Evolutionary conservation across 2,329 filamentous ascomycete genomes (phyloP).

Genomic region (Knoxdaviesia capensis): DNA sequence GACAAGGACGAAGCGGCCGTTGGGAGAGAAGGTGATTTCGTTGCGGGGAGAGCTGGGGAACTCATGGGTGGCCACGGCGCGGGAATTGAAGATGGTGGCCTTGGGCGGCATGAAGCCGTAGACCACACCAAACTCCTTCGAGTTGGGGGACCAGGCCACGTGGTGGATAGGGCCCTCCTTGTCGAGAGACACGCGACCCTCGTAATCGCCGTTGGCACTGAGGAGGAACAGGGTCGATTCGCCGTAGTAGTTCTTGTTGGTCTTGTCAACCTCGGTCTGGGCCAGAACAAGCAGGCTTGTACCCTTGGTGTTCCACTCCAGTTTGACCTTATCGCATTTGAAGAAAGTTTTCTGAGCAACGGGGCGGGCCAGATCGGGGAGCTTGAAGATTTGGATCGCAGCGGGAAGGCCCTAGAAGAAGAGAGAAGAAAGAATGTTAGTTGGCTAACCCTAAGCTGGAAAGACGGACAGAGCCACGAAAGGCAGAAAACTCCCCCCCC

Average conservation of each 20-base stretch:
- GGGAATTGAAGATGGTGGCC: constrained; percentile 90
- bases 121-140: constrained; percentile 90
- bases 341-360: constrained; percentile 98
- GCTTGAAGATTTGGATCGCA: constrained; percentile 81
- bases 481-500: no score
- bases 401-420: constrained; percentile 66
- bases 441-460: not conserved
- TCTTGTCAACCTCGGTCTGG: constrained; percentile 94
- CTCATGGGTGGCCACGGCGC: constrained; percentile 61
- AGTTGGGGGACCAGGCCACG: constrained; percentile 95
- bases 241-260: constrained; percentile 97
- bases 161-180: constrained; percentile 98
- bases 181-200: constrained; percentile 78
- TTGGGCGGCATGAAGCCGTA: constrained; percentile 99
- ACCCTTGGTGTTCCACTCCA: constrained; percentile 92
- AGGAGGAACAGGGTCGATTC: constrained; percentile 94
- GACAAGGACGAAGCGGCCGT: constrained; percentile 78
- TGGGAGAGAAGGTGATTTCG: constrained; percentile 86
- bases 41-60: constrained; percentile 82
- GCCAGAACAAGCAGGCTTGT: constrained; percentile 86
- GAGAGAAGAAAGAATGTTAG: constrained; percentile 5
- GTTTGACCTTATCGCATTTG: constrained; percentile 96
- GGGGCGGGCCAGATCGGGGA: constrained; percentile 64
- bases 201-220: constrained; percentile 77
- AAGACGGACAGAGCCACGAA: no score